A percentile compares a stretch with the other conserved stretches of the same genome.
phyloP scores from a whole-genome alignment of 148 eudicot genomes.

The Diospyros kaki region DNA sequence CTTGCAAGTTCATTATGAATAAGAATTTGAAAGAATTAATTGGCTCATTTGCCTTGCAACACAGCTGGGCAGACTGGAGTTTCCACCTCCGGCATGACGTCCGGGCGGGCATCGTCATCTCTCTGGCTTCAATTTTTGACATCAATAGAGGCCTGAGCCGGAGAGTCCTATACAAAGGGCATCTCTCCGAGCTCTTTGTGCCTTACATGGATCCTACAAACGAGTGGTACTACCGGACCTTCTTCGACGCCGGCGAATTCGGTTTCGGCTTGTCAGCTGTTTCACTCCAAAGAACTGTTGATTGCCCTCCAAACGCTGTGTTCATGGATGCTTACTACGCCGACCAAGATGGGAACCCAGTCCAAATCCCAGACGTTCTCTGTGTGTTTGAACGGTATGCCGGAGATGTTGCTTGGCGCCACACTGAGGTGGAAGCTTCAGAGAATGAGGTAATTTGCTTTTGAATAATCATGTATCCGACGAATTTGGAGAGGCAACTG shows the following conservation, averaged over 20 bases:
- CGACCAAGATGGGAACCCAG: not conserved
- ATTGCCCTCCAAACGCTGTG: not conserved
- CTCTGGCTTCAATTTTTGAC: conserved; percentile 1
- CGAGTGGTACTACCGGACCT: conserved; percentile 6
- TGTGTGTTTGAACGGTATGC: not conserved
- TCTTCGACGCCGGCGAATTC: not conserved
- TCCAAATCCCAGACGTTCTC: not conserved
- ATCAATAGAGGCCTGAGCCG: not conserved
- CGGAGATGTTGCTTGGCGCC: conserved; percentile 1
- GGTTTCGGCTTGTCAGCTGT: not conserved
- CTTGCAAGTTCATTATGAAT: too few relatives aligned
- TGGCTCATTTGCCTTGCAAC: too few relatives aligned
- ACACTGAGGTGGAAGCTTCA: not conserved
- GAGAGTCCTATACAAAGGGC: not conserved
- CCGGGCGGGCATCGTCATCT: not conserved
- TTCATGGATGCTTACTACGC: not conserved
- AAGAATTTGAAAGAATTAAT: too few relatives aligned
- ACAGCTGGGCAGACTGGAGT: not conserved
- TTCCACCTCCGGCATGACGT: not conserved
- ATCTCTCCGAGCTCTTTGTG: conserved; percentile 4
- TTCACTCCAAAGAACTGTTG: not conserved
- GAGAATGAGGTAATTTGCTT: not conserved
- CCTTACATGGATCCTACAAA: conserved; percentile 10
- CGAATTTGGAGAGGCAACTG: too few relatives aligned
- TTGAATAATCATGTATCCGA: too few relatives aligned